Base-by-base conservation (phyloP, 495 filamentous ascomycete genomes). In the Halenospora varia region DNA sequence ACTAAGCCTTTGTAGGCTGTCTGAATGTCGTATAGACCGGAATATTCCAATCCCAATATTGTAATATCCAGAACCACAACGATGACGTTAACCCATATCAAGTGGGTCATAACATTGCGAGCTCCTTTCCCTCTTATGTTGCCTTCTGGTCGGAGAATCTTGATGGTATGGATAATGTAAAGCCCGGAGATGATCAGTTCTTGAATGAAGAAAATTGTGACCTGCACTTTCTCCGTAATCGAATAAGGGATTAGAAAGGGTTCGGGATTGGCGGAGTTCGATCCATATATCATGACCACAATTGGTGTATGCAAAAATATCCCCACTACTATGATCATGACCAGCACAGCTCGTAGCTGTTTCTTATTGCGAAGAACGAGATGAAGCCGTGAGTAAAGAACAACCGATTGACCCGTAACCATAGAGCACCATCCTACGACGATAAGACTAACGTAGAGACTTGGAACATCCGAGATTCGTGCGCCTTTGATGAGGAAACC, bases 331-430 rank as follows among this genome's bases (percentile, higher is more conserved):
- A 84, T 68, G 60, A 88, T 86, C 80, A 86, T 85, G 53, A 51
- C 64, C 15, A 83, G 71, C 0, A 87, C 75, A 25, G 70, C 67
- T 19, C 78, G 75, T 2, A 87, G 71, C n/a, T 75, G 62, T 23
- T 68, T 70, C n/a, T 69, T 70, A 24, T 81, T 78, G 22, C 70
- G 70, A 25, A 82, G 66, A 39, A 88, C 73, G 45, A 87, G 70
- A 61, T 87, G 82, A 3, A 88, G 75, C n/a, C 85, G 78, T 2
- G 84, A 88, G 70, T 83, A 88, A 18, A 88, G 73, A 10, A 88
- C 84, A 41, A 88, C 62, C 3, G 82, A 82, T 66, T 87, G 84
- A 17, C 83, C 84, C 0, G 82, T 85, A 2, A 88, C 82, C 82
- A 87, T 86, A 18, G 61, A 63, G 54, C 73, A 80, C 85, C 84